These are phyloP conservation scores for Cystobasidium sp. DNA, from an alignment of 1,284 basidiomycete species.

Conservation along the genomic window DNA sequence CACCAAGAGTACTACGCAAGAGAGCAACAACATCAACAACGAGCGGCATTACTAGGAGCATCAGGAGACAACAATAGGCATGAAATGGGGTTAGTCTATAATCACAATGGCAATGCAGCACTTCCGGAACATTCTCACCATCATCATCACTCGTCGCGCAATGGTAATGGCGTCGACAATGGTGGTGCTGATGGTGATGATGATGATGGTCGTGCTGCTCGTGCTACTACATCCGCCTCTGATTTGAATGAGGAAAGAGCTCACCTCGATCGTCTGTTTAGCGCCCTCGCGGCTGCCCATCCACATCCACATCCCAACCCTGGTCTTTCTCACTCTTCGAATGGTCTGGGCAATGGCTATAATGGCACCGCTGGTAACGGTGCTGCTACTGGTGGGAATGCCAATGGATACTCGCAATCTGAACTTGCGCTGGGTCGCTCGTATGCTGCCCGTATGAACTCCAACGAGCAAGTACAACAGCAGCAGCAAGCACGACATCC, in stretches of 20 bases:
- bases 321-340: background rate
- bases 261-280: conserved; percentile 45
- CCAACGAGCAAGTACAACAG: no score
- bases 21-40: no score
- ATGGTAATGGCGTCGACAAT: background rate
- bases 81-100: no score
- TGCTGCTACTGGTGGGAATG: background rate
- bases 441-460: no score
- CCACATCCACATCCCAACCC: background rate
- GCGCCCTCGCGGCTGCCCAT: conserved; percentile 23
- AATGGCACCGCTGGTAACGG: background rate
- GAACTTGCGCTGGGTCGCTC: no score
- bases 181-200: background rate
- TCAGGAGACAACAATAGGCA: no score
- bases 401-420: background rate
- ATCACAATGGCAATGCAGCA: no score
- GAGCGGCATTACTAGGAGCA: no score
- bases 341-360: background rate
- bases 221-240: conserved; percentile 2
- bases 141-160: no score
- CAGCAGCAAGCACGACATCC: no score
- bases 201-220: background rate
- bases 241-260: conserved; percentile 30
- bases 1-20: no score
- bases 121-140: no score